A percentile compares a stretch with the other conserved stretches of the same genome.
Evolutionary conservation across 805 yeast genomes (phyloP).

Genomic region (Metschnikowia henanensis): DNA sequence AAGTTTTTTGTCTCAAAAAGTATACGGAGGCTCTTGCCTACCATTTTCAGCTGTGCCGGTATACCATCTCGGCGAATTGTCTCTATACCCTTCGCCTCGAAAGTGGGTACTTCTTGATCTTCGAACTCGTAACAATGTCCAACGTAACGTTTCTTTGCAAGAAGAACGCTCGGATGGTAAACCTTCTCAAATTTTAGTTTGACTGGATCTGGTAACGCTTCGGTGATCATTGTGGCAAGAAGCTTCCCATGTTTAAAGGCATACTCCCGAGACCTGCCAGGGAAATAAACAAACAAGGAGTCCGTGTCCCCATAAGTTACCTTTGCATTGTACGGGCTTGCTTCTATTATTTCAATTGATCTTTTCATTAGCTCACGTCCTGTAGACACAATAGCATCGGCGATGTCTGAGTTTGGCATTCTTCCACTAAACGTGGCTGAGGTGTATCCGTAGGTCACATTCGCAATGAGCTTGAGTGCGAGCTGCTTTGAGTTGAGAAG

Average conservation of each 20-base stretch:
- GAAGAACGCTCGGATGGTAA: constrained; percentile 78
- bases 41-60: constrained; percentile 84
- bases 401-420: constrained; percentile 95
- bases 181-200: constrained; percentile 89
- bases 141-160: constrained; percentile 89
- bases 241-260: constrained; percentile 77
- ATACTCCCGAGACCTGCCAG: constrained; percentile 73
- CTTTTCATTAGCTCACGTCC: constrained; percentile 81
- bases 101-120: constrained; percentile 55
- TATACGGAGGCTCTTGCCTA: constrained; percentile 64
- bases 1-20: constrained; percentile 75
- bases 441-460: constrained; percentile 94
- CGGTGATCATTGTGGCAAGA: constrained; percentile 65
- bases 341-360: constrained; percentile 71
- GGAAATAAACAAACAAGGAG: constrained; percentile 85
- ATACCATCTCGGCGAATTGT: constrained; percentile 94
- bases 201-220: constrained; percentile 75
- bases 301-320: constrained; percentile 98
- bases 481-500: constrained; percentile 75
- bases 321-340: constrained; percentile 73
- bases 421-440: constrained; percentile 95
- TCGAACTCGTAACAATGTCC: constrained; percentile 75
- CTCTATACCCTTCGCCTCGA: constrained; percentile 97
- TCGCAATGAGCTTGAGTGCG: constrained; percentile 87
- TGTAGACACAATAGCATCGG: constrained; percentile 90